Evolutionary conservation across 768 basidiomycete species (phyloP).

Genomic region (Tulasnella sp.): DNA sequence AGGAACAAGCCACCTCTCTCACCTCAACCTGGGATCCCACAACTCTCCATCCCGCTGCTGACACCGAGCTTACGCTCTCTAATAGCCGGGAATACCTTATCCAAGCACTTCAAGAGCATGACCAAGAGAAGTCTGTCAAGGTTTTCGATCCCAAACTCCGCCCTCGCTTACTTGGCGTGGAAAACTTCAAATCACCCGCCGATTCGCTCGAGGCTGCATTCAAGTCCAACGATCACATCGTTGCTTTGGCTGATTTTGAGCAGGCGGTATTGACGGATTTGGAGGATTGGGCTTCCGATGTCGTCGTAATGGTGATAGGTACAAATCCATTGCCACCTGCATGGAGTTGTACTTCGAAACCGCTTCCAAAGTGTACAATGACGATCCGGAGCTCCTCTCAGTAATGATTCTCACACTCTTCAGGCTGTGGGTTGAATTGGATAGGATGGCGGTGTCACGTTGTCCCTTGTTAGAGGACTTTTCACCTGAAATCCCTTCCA

Average conservation of each 20-base stretch:
- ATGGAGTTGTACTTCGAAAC: not conserved
- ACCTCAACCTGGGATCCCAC: not conserved
- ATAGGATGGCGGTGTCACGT: slow-evolving; percentile 26
- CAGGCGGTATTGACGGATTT: no score
- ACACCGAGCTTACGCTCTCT: not conserved
- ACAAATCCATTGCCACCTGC: no score
- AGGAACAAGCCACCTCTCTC: not conserved
- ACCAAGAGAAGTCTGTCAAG: no score
- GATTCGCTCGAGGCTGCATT: not conserved
- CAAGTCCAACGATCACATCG: no score
- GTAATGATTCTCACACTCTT: slow-evolving; percentile 35
- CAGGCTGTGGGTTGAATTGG: slow-evolving; percentile 39
- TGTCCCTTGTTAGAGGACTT: slow-evolving; percentile 33
- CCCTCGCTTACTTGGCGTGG: no score
- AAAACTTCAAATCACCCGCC: not conserved
- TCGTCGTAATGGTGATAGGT: no score
- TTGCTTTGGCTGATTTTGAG: no score
- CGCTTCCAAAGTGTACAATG: not conserved
- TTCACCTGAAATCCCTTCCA: slow-evolving; percentile 33
- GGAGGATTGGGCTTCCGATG: no score
- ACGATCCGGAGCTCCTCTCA: slow-evolving; percentile 20
- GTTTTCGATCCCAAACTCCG: no score
- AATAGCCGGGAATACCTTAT: not conserved
- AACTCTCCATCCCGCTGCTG: not conserved
- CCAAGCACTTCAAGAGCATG: no score